Conservation (phyloP, 225 moss, liverwort and hornwort species). For the Sphagnum contortum region DNA sequence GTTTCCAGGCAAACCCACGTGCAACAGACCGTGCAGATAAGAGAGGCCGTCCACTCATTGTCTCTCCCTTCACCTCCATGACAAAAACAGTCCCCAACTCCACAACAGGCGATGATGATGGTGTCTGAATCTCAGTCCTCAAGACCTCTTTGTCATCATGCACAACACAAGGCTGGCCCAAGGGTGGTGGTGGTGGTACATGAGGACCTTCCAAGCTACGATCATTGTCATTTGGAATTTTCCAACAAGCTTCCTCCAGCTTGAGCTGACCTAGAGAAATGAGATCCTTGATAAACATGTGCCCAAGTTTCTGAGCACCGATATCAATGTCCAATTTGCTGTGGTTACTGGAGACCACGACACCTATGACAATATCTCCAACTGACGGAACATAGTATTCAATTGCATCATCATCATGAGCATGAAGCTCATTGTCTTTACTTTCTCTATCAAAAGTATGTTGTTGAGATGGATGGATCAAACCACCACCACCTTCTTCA, state of each 20-base stretch:
- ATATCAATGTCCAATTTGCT: constrained; percentile 57
- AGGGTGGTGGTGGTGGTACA: constrained; percentile 4
- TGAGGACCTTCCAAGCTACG: neutral
- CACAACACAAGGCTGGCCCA: constrained; percentile 28
- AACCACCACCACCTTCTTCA: too few species aligned
- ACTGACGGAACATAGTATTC: constrained; percentile 56
- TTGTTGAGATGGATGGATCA: too few species aligned
- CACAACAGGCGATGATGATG: constrained; percentile 10
- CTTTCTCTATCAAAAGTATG: too few species aligned
- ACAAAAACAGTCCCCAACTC: constrained; percentile 54
- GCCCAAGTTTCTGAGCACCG: constrained; percentile 52
- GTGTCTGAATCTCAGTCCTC: constrained; percentile 11
- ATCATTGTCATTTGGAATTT: constrained; percentile 15
- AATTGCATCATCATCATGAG: constrained; percentile 14
- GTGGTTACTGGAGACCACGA: constrained; percentile 47
- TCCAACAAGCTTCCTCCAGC: constrained; percentile 38
- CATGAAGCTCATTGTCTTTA: too few species aligned
- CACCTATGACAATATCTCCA: constrained; percentile 64
- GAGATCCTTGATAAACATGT: constrained; percentile 61
- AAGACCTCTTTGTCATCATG: constrained; percentile 33
- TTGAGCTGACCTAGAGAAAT: constrained; percentile 51
- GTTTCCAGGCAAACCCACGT: constrained; percentile 67
- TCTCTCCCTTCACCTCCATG: constrained; percentile 45
- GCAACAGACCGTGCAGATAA: constrained; percentile 64
- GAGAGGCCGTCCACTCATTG: constrained; percentile 55